These are phyloP conservation scores for Pseudogymnoascus sp. DNA, from an alignment of 2,329 filamentous ascomycete species.

Conservation along the genomic window DNA sequence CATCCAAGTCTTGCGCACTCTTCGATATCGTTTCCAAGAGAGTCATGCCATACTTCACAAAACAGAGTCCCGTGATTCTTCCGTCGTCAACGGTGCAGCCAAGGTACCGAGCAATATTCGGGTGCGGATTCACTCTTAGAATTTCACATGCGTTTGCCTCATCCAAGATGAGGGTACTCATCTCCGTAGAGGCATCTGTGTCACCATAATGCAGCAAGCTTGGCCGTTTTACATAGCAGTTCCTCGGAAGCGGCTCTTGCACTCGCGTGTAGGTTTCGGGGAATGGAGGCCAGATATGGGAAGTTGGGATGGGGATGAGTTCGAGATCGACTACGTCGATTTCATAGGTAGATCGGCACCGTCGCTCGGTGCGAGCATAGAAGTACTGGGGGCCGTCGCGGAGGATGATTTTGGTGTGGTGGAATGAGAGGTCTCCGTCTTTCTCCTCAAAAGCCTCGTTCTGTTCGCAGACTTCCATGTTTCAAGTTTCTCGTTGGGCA, in stretches of 20 bases:
- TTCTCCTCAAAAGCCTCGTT: no score
- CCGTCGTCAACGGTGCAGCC: slow-evolving; percentile 16
- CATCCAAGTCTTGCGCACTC: slow-evolving; percentile 15
- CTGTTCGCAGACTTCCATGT: no score
- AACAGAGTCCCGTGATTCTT: slow-evolving; percentile 24
- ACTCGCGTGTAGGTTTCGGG: slow-evolving; percentile 9
- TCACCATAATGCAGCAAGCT: slow-evolving; percentile 14
- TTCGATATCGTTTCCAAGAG: slow-evolving; percentile 20
- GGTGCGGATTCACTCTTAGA: slow-evolving; percentile 22
- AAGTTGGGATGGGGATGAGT: slow-evolving; percentile 12
- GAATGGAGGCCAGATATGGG: slow-evolving; percentile 13
- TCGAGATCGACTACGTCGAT: slow-evolving; percentile 13
- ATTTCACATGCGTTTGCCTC: slow-evolving; percentile 18
- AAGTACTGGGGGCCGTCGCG: no score
- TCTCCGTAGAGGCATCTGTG: slow-evolving; percentile 9
- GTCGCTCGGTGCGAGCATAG: no score
- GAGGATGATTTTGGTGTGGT: no score
- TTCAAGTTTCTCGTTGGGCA: no score
- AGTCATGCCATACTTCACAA: slow-evolving; percentile 20
- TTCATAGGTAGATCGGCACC: background rate
- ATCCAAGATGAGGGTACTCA: slow-evolving; percentile 10
- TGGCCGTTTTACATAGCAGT: slow-evolving; percentile 13
- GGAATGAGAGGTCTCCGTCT: no score
- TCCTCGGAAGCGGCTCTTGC: no score
- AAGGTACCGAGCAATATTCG: slow-evolving; percentile 24